A percentile compares a stretch with the other conserved stretches of the same genome.
Evolutionary conservation across 495 filamentous ascomycete species (phyloP).

Genomic region (Lophiostoma macrostomum): DNA sequence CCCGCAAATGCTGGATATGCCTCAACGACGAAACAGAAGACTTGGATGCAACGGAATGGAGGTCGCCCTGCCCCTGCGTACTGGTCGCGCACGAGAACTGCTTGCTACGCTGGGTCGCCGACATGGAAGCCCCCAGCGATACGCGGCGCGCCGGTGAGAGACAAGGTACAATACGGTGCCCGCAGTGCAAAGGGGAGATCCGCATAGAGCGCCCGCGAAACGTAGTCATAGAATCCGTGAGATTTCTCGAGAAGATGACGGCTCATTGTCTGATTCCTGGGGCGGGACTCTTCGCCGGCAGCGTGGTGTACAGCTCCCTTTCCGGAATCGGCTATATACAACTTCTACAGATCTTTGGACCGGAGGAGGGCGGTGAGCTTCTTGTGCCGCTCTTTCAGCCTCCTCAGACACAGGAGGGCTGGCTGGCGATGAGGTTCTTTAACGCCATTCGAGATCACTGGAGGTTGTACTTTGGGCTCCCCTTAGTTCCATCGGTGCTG

Average conservation of each 20-base stretch:
- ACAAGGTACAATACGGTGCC: conserved; percentile 65
- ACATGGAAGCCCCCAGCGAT: conserved; percentile 63
- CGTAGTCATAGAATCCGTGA: conserved; percentile 58
- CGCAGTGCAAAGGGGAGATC: conserved; percentile 84
- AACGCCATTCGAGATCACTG: conserved; percentile 33
- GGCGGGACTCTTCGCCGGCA: conserved; percentile 27
- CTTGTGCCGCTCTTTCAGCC: conserved; percentile 36
- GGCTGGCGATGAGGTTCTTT: conserved; percentile 1
- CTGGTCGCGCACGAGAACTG: conserved; percentile 88
- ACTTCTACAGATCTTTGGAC: conserved; percentile 63
- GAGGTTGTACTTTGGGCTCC: conserved; percentile 52
- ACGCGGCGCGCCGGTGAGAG: conserved; percentile 47
- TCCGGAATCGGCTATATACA: conserved; percentile 58
- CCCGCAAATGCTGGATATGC: conserved; percentile 90
- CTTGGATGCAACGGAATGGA: conserved; percentile 66
- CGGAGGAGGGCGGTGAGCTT: conserved; percentile 54
- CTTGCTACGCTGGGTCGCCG: conserved; percentile 84
- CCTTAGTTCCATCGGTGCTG: conserved; percentile 60
- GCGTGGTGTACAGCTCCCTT: conserved; percentile 47
- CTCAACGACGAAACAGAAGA: conserved; percentile 81
- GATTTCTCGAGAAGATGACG: conserved; percentile 53
- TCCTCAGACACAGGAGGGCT: neutral
- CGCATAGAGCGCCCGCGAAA: conserved; percentile 68
- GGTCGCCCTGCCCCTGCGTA: conserved; percentile 82
- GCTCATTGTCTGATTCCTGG: conserved; percentile 58